Evolutionary conservation across 2,329 filamentous ascomycete species (phyloP), one percentile per base, ranked within the genome.

Genomic region (Microcyclospora tardicrescens): DNA sequence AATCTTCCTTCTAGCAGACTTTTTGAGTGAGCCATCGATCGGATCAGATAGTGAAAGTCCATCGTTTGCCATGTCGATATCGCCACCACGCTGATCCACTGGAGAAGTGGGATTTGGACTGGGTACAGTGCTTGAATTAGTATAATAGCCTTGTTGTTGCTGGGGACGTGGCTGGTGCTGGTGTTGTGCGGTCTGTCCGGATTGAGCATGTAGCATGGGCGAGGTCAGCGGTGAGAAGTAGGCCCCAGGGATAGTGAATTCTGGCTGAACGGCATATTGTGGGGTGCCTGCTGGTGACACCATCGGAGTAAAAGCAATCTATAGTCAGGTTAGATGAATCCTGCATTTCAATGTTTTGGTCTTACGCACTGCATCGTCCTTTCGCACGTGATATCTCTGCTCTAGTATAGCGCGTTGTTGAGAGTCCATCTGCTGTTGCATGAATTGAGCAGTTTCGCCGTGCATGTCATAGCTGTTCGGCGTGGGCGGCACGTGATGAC

Each of bases 221-320:
- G 84, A 91, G 5, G 81, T 86, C 35, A 91, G 68, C 9, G 84
- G 84, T 54, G 83, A 91, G 57, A 91, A 87, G 61, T 86, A 89
- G 28, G 81, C 73, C 28, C 73, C 74, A 0, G 80, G 77, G 3
- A 83, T 69, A 5, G 73, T 71, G 50, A 76, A 84, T 39, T 75
- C 70, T 10, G 67, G 65, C 31, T 63, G 57, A 29, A 67, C 51
- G 30, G 49, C 47, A 53, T 87, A 84, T 36, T 86, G 68, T 15
- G 84, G 83, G 2, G 83, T 87, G 33, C 89, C 82, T 4, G 82
- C 84, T n/a, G 84, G 84, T 13, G 84, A 87, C 10, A 84, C 82
- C 24, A 89, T 69, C 1, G 84, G 84, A 2, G 83, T 89, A 55
- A 87, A 87, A 9, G 50, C 49, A 27, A 51, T 51, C 44, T 50